Base-by-base conservation (phyloP, 257 asterid species). In the Galeopsis tetrahit region DNA sequence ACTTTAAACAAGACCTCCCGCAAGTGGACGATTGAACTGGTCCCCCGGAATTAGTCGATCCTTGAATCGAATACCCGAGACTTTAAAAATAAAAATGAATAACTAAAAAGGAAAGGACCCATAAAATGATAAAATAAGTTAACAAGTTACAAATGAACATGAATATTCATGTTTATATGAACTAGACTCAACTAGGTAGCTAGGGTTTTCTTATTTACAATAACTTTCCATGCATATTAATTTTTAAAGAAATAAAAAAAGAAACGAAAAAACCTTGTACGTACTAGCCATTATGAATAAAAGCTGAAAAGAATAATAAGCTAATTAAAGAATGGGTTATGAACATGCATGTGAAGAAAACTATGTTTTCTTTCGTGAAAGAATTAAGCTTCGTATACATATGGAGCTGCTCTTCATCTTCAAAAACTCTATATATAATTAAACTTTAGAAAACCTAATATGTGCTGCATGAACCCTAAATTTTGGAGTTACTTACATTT, bases 281-380 rank as follows among this genome's bases (percentile, higher is more conserved):
- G 7, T 7, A 2, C 46, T 40, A 40, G 10, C 39, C 17, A 57
- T 31, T 10, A 5, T 13, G 7, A 36, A 61, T 67, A 17, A 57
- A 65, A 53, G 15, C n/a, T 28, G 71, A 64, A 77, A 70, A 67
- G n/a, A 14, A 64, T 65, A 35, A 69, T 38, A 36, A 53, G 73
- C 78, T 51, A n/a, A n/a, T n/a, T n/a, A 3, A 51, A 46, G 60
- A 44, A n/a, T 10, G 33, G 33, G 34, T 13, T 10, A 21, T 21
- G 63, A 31, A 31, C 21, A 4, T 15, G 48, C 21, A 4, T 15
- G 48, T 5, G 44, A 32, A 57, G 32, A 10, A 36, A 31, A 9
- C 9, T 11, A 48, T 34, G 6, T 2, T 59, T 61, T 39, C 71
- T 44, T 69, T 52, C 75, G 69, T 76, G 46, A 42, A 74, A 67